phyloP scores from a whole-genome alignment of 306 rosid species.

The Gynostemma pentaphyllum region DNA sequence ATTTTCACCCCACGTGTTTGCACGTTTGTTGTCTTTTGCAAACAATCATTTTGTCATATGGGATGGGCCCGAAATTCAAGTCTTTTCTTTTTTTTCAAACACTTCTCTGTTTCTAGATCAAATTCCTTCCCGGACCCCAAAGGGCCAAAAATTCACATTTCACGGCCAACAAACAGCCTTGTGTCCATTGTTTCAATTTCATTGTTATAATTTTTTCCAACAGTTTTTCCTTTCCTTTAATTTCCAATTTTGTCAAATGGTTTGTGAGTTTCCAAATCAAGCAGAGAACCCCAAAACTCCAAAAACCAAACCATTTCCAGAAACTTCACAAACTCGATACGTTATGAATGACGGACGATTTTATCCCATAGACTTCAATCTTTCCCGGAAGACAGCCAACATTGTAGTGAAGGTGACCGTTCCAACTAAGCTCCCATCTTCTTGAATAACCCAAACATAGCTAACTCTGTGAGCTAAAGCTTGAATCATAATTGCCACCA shows the following conservation, averaged over 20 bases:
- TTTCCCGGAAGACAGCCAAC: slow-evolving; percentile 58
- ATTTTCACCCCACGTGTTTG: too few relatives aligned
- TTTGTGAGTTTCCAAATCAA: too few relatives aligned
- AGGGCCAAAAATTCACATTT: too few relatives aligned
- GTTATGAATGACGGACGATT: not conserved
- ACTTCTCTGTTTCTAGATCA: too few relatives aligned
- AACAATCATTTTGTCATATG: too few relatives aligned
- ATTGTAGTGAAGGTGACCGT: slow-evolving; percentile 50
- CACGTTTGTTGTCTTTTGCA: too few relatives aligned
- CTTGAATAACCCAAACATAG: slow-evolving; percentile 81
- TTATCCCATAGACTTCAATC: slow-evolving; percentile 28
- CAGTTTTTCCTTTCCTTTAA: not conserved
- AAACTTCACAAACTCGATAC: not conserved
- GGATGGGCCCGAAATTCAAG: too few relatives aligned
- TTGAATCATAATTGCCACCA: slow-evolving; percentile 85
- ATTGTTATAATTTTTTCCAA: not conserved
- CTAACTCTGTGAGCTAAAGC: slow-evolving; percentile 74
- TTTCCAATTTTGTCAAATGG: not conserved
- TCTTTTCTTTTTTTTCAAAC: too few relatives aligned
- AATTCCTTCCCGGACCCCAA: too few relatives aligned
- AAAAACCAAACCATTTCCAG: not conserved
- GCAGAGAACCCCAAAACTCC: too few relatives aligned
- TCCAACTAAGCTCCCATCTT: slow-evolving; percentile 55
- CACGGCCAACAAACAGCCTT: too few relatives aligned
- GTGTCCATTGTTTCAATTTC: too few relatives aligned